Percentiles rank a stretch among this genome's conserved stretches.
Conservation (phyloP, 192 early-diverging fungal species). For the Linnemannia elongata region DNA sequence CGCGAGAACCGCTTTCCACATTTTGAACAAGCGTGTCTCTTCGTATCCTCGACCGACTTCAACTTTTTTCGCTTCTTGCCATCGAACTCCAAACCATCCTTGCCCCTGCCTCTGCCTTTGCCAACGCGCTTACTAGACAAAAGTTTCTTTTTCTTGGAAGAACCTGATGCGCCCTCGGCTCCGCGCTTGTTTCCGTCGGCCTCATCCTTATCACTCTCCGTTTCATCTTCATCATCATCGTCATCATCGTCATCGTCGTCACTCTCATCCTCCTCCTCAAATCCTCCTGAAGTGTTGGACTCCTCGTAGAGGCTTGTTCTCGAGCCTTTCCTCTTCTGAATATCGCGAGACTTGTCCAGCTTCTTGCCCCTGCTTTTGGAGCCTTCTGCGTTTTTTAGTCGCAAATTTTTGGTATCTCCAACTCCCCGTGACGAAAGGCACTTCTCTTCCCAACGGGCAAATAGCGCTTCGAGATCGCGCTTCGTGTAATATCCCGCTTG, state of each 20-base stretch:
- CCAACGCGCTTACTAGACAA: background rate
- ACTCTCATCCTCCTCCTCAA: background rate
- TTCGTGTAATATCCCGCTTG: slow-evolving; percentile 7
- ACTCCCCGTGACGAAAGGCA: background rate
- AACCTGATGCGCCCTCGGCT: background rate
- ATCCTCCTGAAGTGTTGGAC: too few relatives aligned
- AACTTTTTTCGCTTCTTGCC: background rate
- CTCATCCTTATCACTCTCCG: background rate
- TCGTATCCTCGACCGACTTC: background rate
- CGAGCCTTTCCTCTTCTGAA: background rate
- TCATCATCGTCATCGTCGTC: background rate
- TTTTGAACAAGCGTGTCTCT: background rate
- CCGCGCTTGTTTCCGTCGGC: background rate
- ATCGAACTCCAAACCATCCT: background rate
- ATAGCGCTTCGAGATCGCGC: slow-evolving; percentile 6
- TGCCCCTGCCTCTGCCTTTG: background rate
- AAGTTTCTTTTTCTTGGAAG: background rate
- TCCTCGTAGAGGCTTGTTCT: background rate
- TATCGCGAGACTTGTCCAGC: background rate
- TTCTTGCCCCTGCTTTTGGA: background rate
- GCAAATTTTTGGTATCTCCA: background rate
- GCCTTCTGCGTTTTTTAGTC: background rate
- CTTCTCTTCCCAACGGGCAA: background rate
- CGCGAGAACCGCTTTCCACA: slow-evolving; percentile 16
- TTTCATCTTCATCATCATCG: background rate